Conservation (phyloP, 2,329 filamentous ascomycete species). For the Cladosporium sp. region DNA sequence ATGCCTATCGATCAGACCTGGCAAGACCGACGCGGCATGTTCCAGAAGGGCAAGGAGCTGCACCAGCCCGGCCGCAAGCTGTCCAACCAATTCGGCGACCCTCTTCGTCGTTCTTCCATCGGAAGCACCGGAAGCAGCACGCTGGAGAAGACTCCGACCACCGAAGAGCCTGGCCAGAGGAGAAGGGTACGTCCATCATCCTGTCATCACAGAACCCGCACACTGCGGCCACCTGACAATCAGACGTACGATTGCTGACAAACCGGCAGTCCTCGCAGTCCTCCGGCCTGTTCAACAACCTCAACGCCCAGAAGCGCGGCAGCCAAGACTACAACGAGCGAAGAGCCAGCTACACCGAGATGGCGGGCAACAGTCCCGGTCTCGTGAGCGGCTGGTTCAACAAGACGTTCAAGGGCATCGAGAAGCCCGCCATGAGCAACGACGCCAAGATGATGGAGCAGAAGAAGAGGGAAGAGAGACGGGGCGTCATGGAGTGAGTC, state of each 20-base stretch:
- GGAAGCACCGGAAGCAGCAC: conserved; percentile 11
- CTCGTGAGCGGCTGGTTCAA: conserved; percentile 25
- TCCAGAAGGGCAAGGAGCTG: conserved; percentile 29
- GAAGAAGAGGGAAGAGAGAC: conserved; percentile 11
- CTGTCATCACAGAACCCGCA: background rate
- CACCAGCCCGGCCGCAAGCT: conserved; percentile 22
- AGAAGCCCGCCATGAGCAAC: conserved; percentile 12
- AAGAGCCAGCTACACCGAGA: conserved; percentile 23
- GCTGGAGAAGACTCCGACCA: conserved; percentile 21
- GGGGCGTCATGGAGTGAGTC: conserved; percentile 23
- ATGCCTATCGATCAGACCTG: conserved; percentile 16
- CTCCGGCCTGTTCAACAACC: conserved; percentile 23
- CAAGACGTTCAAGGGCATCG: conserved; percentile 23
- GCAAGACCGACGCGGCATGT: conserved; percentile 29
- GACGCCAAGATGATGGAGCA: conserved; percentile 10
- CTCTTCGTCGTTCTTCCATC: conserved; percentile 1
- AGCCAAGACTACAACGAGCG: conserved; percentile 28
- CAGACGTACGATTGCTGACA: background rate
- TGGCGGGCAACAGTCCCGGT: conserved; percentile 14
- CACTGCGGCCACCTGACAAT: background rate
- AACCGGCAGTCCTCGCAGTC: conserved; percentile 9
- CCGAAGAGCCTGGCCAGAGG: conserved; percentile 7
- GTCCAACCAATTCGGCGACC: conserved; percentile 13
- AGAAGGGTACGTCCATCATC: conserved; percentile 14
- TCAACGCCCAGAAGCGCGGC: conserved; percentile 25